Conservation (phyloP, 164 flowering plant genomes). For the Umbellularia californica region DNA sequence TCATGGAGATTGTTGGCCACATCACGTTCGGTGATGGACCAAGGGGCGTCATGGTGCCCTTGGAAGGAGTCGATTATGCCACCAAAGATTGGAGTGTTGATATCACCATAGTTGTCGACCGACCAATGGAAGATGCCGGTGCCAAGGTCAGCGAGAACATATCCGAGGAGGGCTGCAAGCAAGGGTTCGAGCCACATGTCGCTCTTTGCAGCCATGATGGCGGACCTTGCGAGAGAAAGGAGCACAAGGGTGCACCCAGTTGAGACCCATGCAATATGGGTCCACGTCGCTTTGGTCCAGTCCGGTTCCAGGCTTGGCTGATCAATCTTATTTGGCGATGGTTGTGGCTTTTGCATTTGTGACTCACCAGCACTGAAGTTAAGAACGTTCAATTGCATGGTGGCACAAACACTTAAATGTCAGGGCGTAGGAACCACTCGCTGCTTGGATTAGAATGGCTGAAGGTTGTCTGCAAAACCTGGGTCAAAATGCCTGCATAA, state of each 20-base stretch:
- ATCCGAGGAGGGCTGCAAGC: conserved; percentile 57
- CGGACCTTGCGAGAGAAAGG: conserved; percentile 45
- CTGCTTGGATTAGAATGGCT: no score
- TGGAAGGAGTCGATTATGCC: conserved; percentile 78
- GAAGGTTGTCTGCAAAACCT: no score
- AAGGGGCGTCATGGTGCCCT: conserved; percentile 76
- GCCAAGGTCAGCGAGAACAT: conserved; percentile 66
- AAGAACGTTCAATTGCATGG: no score
- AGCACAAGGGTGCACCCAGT: conserved; percentile 62
- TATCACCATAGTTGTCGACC: conserved; percentile 79
- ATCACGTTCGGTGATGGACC: conserved; percentile 75
- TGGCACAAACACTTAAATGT: no score
- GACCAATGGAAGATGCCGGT: conserved; percentile 93
- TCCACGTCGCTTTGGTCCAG: conserved; percentile 37
- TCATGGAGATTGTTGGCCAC: conserved; percentile 76
- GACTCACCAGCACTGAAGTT: no score
- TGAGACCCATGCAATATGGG: conserved; percentile 80
- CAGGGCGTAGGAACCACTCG: no score
- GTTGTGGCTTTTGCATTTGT: no score
- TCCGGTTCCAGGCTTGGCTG: no score
- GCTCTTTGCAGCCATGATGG: conserved; percentile 15
- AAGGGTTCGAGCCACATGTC: conserved; percentile 42
- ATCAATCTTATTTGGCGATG: no score
- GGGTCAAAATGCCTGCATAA: no score
- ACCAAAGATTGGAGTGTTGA: conserved; percentile 65